Evolutionary conservation across 23 red algal species (phyloP).

Genomic region (Gracilaria caudata): DNA sequence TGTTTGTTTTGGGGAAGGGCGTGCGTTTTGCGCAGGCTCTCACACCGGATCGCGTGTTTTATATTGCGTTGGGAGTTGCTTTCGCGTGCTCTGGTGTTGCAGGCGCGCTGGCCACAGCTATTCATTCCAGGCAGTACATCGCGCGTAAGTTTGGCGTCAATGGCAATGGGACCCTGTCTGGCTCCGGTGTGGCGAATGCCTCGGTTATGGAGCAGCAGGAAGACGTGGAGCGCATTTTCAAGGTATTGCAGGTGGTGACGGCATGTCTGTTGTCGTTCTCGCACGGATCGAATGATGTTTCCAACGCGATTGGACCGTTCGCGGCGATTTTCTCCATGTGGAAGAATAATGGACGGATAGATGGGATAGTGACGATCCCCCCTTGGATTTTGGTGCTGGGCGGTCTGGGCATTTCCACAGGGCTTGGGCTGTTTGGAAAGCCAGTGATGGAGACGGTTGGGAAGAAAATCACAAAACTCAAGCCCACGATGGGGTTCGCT

Average conservation of each 20-base stretch:
- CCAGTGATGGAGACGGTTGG: conserved; percentile 99
- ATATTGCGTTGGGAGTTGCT: conserved; percentile 72
- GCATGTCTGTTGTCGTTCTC: conserved; percentile 92
- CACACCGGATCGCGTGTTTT: conserved; percentile 54
- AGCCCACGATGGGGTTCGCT: conserved; percentile 91
- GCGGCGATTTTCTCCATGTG: conserved; percentile 92
- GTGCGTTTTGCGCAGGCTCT: conserved; percentile 44
- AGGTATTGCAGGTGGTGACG: conserved; percentile 91
- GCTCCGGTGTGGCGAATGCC: too few relatives aligned
- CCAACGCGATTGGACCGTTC: conserved; percentile 98
- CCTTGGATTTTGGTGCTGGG: conserved; percentile 92
- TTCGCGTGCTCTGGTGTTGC: conserved; percentile 68
- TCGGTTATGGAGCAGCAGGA: conserved; percentile 68
- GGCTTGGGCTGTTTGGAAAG: conserved; percentile 82
- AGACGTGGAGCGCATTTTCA: conserved; percentile 94
- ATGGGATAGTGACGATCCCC: conserved; percentile 57
- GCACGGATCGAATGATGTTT: conserved; percentile 98
- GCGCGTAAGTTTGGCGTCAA: conserved; percentile 53
- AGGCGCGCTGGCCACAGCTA: conserved; percentile 70
- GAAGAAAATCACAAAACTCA: conserved; percentile 92
- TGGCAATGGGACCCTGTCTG: conserved; percentile 18
- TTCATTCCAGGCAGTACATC: conserved; percentile 65
- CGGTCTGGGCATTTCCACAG: conserved; percentile 82
- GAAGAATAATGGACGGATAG: conserved; percentile 54
- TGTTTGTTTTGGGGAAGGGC: conserved; percentile 85